phyloP scores from a whole-genome alignment of 2,329 filamentous ascomycete species.

The Xylariaceae sp. region DNA sequence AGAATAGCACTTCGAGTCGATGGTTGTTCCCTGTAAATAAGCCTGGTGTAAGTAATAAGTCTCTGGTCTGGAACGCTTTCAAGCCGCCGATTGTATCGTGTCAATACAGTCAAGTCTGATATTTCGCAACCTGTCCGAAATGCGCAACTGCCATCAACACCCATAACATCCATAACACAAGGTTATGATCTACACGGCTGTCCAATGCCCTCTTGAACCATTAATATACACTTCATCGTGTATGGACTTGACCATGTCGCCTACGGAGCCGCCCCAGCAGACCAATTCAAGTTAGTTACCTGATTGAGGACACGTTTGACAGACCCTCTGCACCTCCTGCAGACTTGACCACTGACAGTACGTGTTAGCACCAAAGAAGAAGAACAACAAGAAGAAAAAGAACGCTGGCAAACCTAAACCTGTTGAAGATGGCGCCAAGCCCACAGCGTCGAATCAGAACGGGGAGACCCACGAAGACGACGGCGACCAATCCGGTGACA shows the following conservation, averaged over 20 bases:
- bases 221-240: constrained; percentile 1
- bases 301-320: constrained; percentile 14
- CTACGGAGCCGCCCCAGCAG: constrained; percentile 27
- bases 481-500: constrained; percentile 40
- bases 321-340: too few species aligned
- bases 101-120: constrained; percentile 8
- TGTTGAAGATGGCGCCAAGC: constrained; percentile 28
- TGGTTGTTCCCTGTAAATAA: too few species aligned
- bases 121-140: constrained; percentile 12
- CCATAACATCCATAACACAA: too few species aligned
- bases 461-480: constrained; percentile 25
- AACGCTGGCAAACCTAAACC: constrained; percentile 44
- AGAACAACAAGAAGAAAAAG: constrained; percentile 57
- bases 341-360: constrained; percentile 18
- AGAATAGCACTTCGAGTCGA: too few species aligned
- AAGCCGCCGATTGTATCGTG: constrained; percentile 11
- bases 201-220: constrained; percentile 13
- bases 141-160: constrained; percentile 13
- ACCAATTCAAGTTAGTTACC: constrained; percentile 26
- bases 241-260: constrained; percentile 28
- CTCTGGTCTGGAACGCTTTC: constrained; percentile 10
- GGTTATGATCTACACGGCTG: too few species aligned
- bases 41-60: too few species aligned
- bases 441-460: constrained; percentile 22
- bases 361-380: constrained; percentile 45